These are phyloP conservation scores for Piloderma croceum DNA, from an alignment of 768 basidiomycete genomes.

Conservation along the genomic window DNA sequence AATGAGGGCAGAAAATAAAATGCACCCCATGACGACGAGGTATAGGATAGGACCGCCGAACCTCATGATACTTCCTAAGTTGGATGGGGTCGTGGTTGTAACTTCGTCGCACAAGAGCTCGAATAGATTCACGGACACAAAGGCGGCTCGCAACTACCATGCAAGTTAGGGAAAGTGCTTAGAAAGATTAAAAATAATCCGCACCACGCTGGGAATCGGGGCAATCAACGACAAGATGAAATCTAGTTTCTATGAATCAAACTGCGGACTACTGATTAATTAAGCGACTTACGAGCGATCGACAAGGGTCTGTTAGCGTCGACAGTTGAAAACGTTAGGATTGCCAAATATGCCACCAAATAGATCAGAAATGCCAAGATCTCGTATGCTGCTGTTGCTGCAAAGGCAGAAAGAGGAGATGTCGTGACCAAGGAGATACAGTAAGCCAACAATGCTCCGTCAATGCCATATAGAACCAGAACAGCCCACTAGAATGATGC, in stretches of 20 bases:
- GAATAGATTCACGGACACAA: constrained; percentile 77
- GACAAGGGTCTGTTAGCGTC: too few relatives aligned
- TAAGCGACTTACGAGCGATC: too few relatives aligned
- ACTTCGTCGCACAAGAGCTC: constrained; percentile 59
- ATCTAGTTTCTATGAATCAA: too few relatives aligned
- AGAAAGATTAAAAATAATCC: constrained; percentile 19
- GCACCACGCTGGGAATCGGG: constrained; percentile 64
- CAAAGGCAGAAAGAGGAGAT: constrained; percentile 70
- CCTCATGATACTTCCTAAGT: constrained; percentile 48
- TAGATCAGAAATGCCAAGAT: constrained; percentile 65
- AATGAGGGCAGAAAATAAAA: constrained; percentile 61
- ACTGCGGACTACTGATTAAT: too few relatives aligned
- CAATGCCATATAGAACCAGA: constrained; percentile 63
- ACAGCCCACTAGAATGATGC: constrained; percentile 59
- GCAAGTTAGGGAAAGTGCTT: constrained; percentile 3
- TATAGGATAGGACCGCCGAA: constrained; percentile 76
- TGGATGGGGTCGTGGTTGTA: constrained; percentile 36
- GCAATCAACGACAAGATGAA: constrained; percentile 63
- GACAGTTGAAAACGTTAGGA: constrained; percentile 2
- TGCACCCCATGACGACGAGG: constrained; percentile 52
- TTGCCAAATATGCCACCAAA: constrained; percentile 15
- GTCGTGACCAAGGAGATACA: constrained; percentile 53
- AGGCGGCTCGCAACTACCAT: constrained; percentile 53
- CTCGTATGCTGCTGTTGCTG: constrained; percentile 66
- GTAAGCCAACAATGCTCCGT: constrained; percentile 65